Evolutionary conservation across 768 basidiomycete genomes (phyloP), one percentile per base, ranked within the genome.

Genomic region (Rhizopogon roseolus): DNA sequence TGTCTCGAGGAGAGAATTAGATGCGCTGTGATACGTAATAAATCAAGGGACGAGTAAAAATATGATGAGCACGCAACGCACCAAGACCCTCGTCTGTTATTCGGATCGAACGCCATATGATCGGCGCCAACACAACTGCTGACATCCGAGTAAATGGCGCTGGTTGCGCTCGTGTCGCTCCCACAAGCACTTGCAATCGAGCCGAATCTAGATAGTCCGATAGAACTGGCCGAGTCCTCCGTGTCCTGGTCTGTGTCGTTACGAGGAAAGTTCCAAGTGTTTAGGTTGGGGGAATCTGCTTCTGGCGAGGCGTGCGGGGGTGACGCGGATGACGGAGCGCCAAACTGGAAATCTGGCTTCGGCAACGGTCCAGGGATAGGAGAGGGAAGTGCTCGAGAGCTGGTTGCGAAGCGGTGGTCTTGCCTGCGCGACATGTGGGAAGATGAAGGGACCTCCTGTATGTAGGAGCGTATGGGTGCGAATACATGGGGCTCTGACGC

Each of bases 281-380:
- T 75, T 42, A 71, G 75, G 74, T 28, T 37, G 1, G 67, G 64
- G 3, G 67, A 62, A 27, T 69, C 69, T 0, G 56, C 28, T 1
- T 85, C 83, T 52, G 78, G 75, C 14, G 82, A 81, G 16, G 73
- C 65, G 58, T 78, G 73, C 3, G 80, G 73, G 0, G 79, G 61
- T 2, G 72, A 60, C 16, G 64, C 73, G 3, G 77, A 77, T 48
- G 72, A 79, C 28, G 84, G 80, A 9, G 77, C 76, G 54, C 84
- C 84, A 58, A 86, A 86, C 43, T 81, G 81, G 71, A 82, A 86
- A 52, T 77, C 78, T 39, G 82, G 82, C 5, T 76, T 74, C 2
- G 84, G 84, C 16, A 86, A 72, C 5, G 84, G 84, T 2, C 84
- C 84, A 8, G 68, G 68, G 49, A 71, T 71, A 2, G 68, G 82